A percentile compares a stretch with the other conserved stretches of the same genome.
phyloP scores from a whole-genome alignment of 176 grass and related monocot species.

The Puccinellia tenuiflora region DNA sequence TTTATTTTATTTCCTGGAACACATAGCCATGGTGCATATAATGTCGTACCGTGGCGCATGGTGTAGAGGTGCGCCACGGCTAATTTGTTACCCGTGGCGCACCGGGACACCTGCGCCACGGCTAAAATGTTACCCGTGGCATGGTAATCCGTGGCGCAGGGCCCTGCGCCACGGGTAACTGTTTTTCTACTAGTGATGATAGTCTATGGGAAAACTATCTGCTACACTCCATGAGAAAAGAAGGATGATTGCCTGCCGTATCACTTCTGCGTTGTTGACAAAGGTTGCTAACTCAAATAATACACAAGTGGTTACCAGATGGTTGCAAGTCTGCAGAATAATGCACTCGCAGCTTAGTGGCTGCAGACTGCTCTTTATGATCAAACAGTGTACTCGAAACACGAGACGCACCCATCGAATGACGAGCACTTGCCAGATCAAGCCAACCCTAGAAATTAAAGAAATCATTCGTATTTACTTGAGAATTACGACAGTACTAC shows the following conservation, averaged over 20 bases:
- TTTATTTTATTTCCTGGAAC: too few relatives aligned
- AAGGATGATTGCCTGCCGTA: neutral
- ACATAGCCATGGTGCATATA: too few relatives aligned
- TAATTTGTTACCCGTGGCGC: too few relatives aligned
- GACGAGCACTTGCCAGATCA: conserved; percentile 80
- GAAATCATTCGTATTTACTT: neutral
- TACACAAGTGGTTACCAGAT: conserved; percentile 41
- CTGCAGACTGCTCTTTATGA: conserved; percentile 79
- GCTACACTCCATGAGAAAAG: neutral
- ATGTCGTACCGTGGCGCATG: too few relatives aligned
- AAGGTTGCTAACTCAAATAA: neutral
- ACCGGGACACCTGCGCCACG: too few relatives aligned
- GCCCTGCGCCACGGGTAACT: too few relatives aligned
- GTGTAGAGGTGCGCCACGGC: too few relatives aligned
- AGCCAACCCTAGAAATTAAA: conserved; percentile 74
- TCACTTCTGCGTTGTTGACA: neutral
- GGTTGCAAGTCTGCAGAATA: conserved; percentile 18
- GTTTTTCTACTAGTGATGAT: too few relatives aligned
- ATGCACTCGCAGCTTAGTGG: conserved; percentile 61
- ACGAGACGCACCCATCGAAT: conserved; percentile 75
- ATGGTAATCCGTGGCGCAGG: too few relatives aligned
- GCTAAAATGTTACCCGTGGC: too few relatives aligned
- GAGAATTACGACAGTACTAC: neutral
- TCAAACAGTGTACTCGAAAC: conserved; percentile 68
- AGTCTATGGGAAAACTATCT: too few relatives aligned